Percentiles rank a stretch among this genome's conserved stretches.
These are phyloP conservation scores for Cercospora brassicicola DNA, from an alignment of 2,329 filamentous ascomycete genomes.

Conservation along the genomic window DNA sequence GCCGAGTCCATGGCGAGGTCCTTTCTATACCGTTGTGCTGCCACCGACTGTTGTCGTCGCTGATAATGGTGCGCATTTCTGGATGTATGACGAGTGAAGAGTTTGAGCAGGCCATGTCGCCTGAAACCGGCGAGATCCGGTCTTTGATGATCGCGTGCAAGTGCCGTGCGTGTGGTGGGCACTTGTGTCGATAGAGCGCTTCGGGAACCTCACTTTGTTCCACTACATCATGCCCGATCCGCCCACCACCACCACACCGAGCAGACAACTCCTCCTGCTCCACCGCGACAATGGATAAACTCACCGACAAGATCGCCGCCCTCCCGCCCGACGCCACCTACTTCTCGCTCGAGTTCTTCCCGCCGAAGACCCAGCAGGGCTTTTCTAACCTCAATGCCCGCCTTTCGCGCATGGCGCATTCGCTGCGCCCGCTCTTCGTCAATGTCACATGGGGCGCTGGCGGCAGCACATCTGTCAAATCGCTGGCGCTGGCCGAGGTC, in stretches of 20 bases:
- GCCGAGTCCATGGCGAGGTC: background rate
- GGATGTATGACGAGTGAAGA: background rate
- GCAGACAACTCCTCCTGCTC: slow-evolving; percentile 15
- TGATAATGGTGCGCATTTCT: background rate
- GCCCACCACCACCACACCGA: slow-evolving; percentile 5
- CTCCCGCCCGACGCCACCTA: slow-evolving; percentile 78
- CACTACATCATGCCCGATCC: slow-evolving; percentile 15
- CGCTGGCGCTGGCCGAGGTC: slow-evolving; percentile 89
- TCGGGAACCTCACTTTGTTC: slow-evolving; percentile 11
- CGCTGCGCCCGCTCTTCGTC: slow-evolving; percentile 87
- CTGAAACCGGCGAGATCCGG: slow-evolving; percentile 1
- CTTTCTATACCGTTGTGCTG: background rate
- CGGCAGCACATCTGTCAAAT: slow-evolving; percentile 86
- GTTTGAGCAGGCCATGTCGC: background rate
- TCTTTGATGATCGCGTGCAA: slow-evolving; percentile 4
- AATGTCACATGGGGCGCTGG: slow-evolving; percentile 98
- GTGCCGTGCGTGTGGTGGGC: slow-evolving; percentile 1
- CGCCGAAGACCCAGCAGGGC: slow-evolving; percentile 94
- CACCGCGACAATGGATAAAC: slow-evolving; percentile 56
- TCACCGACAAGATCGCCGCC: slow-evolving; percentile 83
- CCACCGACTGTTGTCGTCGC: background rate
- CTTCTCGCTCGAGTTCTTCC: slow-evolving; percentile 99
- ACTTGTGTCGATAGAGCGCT: background rate
- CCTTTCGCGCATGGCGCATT: slow-evolving; percentile 90
- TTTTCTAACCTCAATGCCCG: slow-evolving; percentile 91